Conservation (phyloP, 176 grass and related monocot genomes). For the Luzula sylvatica region DNA sequence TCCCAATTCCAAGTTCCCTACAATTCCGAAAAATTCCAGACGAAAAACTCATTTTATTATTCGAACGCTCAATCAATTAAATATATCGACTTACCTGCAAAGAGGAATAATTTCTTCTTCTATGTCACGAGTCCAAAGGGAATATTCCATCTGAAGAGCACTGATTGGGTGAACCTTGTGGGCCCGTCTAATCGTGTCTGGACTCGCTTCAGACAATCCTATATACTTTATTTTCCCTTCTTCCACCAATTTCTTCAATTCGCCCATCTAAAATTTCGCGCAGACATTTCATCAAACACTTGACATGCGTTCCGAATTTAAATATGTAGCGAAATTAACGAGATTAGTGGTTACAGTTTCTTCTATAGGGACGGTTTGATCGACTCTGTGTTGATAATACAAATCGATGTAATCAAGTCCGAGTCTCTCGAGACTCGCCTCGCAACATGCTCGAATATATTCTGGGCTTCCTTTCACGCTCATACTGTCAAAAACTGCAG, state of each 20-base stretch:
- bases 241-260: constrained; percentile 49
- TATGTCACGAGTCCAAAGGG: constrained; percentile 50
- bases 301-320: not conserved
- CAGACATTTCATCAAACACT: constrained; percentile 3
- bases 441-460: too few species aligned
- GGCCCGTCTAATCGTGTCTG: constrained; percentile 57
- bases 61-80: not conserved
- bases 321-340: not conserved
- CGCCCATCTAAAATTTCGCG: constrained; percentile 32
- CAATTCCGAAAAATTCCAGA: constrained; percentile 9
- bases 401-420: too few species aligned
- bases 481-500: not conserved
- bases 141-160: constrained; percentile 50
- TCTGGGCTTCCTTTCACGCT: too few species aligned
- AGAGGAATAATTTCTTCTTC: constrained; percentile 45
- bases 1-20: constrained; percentile 77
- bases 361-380: too few species aligned
- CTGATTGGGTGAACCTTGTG: constrained; percentile 60
- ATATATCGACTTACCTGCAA: constrained; percentile 31
- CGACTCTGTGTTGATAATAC: too few species aligned
- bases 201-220: constrained; percentile 47
- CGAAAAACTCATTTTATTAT: not conserved
- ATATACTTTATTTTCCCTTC: constrained; percentile 72
- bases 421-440: too few species aligned
- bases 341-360: not conserved